Base-by-base conservation (phyloP, 2,329 filamentous ascomycete species). In the Pestalotiopsis sp. region DNA sequence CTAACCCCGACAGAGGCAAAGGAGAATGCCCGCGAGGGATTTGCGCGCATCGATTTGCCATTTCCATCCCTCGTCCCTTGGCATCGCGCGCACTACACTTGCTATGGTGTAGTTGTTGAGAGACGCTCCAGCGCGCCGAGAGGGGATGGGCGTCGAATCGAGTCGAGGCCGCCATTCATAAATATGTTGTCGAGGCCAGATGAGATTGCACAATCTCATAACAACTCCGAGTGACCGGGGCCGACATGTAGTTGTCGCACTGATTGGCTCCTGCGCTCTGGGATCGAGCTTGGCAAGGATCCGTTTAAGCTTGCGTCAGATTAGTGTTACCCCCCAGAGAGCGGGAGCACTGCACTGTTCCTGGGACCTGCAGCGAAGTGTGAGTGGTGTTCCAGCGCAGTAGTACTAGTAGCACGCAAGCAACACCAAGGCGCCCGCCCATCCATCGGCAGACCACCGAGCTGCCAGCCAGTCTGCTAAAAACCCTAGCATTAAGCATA, bases 251-350 rank as follows among this genome's bases (percentile, higher is more conserved):
- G 23, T 31, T 45, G 45, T 14, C 23, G 9, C 12, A 27, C 17
- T 66, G 63, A 66, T 66, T 66, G 63, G 63, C 25, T 56, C 20
- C 25, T 36, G 17, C 14, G 41, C 41, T 31, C 31, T 66, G 25
- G 25, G 63, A 66, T 45, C 23, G 45, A 25, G 45, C 63, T 66
- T 66, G 63, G 63, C 63, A 36, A 66, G 63, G 63, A 66, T 66
- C 63, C 63, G 20, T 66, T 66, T 58, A 66, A 66, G 41, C 41
- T 66, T 66, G 63, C 63, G 49, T 66, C 63, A 66, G 61, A 64
- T 52, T 64, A 20, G 61, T 62, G 59, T 36, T 31, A 45, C 31
- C 62, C 39, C 12, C 57, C 27, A 59, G 57, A 59, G n/a, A 23
- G n/a, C 27, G 13, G 13, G 20, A 12, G 63, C 31, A 9, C 31